Conservation (phyloP, 352 stramenopile species). For the Thraustotheca clavata region DNA sequence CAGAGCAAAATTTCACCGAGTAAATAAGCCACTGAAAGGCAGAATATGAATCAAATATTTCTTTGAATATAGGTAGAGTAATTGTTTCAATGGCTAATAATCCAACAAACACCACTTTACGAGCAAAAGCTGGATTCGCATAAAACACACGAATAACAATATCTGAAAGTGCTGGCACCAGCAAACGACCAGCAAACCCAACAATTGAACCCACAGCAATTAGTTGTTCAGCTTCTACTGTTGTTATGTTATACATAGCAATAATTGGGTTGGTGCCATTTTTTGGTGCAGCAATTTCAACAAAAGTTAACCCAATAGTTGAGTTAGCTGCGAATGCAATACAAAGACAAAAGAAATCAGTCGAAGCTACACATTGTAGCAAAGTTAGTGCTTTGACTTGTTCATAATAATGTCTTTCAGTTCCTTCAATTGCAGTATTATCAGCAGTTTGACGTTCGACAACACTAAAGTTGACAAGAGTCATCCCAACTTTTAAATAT, state of each 20-base stretch:
- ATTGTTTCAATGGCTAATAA: neutral
- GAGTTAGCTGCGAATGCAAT: slow-evolving; percentile 5
- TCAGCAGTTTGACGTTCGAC: neutral
- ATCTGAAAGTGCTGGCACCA: neutral
- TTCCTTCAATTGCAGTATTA: neutral
- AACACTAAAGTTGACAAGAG: slow-evolving; percentile 1
- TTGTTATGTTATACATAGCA: neutral
- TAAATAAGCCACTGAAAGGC: neutral
- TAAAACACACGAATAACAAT: neutral
- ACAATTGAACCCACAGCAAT: neutral
- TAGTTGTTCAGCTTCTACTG: neutral
- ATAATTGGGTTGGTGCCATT: neutral
- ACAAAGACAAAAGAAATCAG: slow-evolving; percentile 7
- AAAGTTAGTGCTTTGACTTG: neutral
- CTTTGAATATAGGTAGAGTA: neutral
- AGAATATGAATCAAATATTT: neutral
- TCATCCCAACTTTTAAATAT: slow-evolving; percentile 15
- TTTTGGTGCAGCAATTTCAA: neutral
- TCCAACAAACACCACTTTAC: neutral
- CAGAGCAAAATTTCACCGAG: neutral
- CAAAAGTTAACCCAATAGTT: neutral
- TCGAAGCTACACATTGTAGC: neutral
- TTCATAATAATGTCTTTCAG: slow-evolving; percentile 1
- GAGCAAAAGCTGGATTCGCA: neutral
- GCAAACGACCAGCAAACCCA: neutral